phyloP scores from a whole-genome alignment of 1,284 basidiomycete species.

The Cutaneotrichosporon daszewskae region DNA sequence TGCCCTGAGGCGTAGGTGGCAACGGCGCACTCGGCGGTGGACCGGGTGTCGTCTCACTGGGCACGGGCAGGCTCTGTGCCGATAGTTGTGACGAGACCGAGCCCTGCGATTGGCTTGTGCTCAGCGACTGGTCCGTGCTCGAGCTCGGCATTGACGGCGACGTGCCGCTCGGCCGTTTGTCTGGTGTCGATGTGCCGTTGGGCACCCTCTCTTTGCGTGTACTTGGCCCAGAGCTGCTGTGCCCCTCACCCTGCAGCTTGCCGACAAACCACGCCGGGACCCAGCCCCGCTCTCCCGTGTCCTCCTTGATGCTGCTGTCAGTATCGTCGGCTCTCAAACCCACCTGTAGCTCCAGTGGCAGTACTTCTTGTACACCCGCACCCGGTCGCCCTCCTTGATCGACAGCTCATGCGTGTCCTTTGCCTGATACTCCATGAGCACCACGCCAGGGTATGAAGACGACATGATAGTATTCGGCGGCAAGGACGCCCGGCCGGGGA shows the following conservation, averaged over 20 bases:
- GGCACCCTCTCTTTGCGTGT: too few relatives aligned
- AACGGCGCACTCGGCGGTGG: too few relatives aligned
- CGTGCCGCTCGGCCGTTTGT: too few relatives aligned
- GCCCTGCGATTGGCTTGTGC: too few relatives aligned
- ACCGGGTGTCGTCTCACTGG: too few relatives aligned
- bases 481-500: slow-evolving; percentile 56
- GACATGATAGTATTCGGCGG: slow-evolving; percentile 81
- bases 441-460: slow-evolving; percentile 87
- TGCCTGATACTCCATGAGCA: slow-evolving; percentile 89
- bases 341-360: slow-evolving; percentile 82
- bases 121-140: too few relatives aligned
- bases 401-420: slow-evolving; percentile 85
- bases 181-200: too few relatives aligned
- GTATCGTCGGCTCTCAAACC: background rate
- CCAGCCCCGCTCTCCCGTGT: slow-evolving; percentile 83
- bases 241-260: slow-evolving; percentile 22
- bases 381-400: slow-evolving; percentile 72
- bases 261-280: slow-evolving; percentile 58
- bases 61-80: too few relatives aligned
- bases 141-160: too few relatives aligned
- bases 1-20: too few relatives aligned
- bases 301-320: slow-evolving; percentile 64
- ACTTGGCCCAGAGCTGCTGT: too few relatives aligned
- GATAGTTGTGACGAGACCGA: too few relatives aligned
- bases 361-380: slow-evolving; percentile 94